A percentile compares a stretch with the other conserved stretches of the same genome.
Evolutionary conservation across 2,329 filamentous ascomycete genomes (phyloP).

Genomic region (Aspergillus sp.): DNA sequence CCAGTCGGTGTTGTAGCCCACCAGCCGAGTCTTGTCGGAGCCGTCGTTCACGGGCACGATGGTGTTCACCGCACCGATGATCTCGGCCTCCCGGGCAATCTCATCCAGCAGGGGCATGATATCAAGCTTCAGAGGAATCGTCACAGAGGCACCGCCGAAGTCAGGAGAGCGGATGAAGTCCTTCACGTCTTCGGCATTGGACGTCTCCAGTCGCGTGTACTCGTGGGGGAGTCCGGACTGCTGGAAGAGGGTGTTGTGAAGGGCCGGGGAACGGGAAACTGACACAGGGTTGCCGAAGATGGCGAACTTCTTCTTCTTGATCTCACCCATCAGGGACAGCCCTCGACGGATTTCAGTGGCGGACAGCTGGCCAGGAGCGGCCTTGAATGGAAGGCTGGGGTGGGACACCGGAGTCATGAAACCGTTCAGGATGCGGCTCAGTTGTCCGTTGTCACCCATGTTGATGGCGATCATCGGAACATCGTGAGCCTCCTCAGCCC

Average conservation of each 20-base stretch:
- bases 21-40: slow-evolving; percentile 53
- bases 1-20: slow-evolving; percentile 96
- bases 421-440: slow-evolving; percentile 83
- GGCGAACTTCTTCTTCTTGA: slow-evolving; percentile 74
- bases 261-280: slow-evolving; percentile 77
- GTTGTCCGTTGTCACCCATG: slow-evolving; percentile 84
- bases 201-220: slow-evolving; percentile 77
- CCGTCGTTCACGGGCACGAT: slow-evolving; percentile 64
- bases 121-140: slow-evolving; percentile 90
- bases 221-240: slow-evolving; percentile 76
- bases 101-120: slow-evolving; percentile 79
- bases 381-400: slow-evolving; percentile 83
- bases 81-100: slow-evolving; percentile 72
- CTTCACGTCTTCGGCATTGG: slow-evolving; percentile 58
- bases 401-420: slow-evolving; percentile 97
- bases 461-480: slow-evolving; percentile 93
- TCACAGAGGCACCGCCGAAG: slow-evolving; percentile 93
- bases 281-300: slow-evolving; percentile 85
- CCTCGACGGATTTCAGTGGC: slow-evolving; percentile 82
- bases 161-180: slow-evolving; percentile 65
- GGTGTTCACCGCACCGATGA: slow-evolving; percentile 93
- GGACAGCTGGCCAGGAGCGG: slow-evolving; percentile 89
- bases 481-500: slow-evolving; percentile 69
- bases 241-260: slow-evolving; percentile 84
- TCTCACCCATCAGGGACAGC: slow-evolving; percentile 74